These are phyloP conservation scores for Aspergillus sp. DNA, from an alignment of 2,329 filamentous ascomycete species.

Conservation along the genomic window DNA sequence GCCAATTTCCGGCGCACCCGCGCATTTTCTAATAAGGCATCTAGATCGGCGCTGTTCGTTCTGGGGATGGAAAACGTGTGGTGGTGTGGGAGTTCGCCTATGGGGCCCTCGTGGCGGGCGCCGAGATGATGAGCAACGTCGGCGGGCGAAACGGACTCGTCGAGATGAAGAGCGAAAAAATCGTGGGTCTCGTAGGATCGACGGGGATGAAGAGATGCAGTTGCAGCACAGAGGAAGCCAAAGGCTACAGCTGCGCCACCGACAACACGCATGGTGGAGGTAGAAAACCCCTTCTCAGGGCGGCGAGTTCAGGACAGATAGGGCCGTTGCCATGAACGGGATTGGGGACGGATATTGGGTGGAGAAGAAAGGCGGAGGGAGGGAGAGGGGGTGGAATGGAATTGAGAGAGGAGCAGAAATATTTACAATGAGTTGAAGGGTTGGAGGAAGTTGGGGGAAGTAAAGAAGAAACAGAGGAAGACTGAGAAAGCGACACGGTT, in stretches of 20 bases:
- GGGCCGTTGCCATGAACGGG: conserved; percentile 16
- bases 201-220: conserved; percentile 49
- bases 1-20: conserved; percentile 63
- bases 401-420: background rate
- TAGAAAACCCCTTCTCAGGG: conserved; percentile 9
- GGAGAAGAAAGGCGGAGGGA: background rate
- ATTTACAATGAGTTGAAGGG: background rate
- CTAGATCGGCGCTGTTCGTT: conserved; percentile 54
- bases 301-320: conserved; percentile 15
- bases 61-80: conserved; percentile 76
- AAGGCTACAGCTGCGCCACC: conserved; percentile 22
- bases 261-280: conserved; percentile 22
- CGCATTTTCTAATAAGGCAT: conserved; percentile 51
- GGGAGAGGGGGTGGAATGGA: background rate
- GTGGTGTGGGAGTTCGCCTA: conserved; percentile 76
- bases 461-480: background rate
- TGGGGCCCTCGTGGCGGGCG: conserved; percentile 73
- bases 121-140: conserved; percentile 69
- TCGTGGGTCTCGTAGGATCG: conserved; percentile 79
- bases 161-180: conserved; percentile 89
- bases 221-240: conserved; percentile 41
- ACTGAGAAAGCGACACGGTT: background rate
- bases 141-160: conserved; percentile 62
- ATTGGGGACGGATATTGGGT: background rate
- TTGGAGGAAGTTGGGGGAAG: background rate